Percentiles rank a stretch among this genome's conserved stretches.
phyloP scores from a whole-genome alignment of 2,329 filamentous ascomycete species.

The Tolypocladium pustulatum region DNA sequence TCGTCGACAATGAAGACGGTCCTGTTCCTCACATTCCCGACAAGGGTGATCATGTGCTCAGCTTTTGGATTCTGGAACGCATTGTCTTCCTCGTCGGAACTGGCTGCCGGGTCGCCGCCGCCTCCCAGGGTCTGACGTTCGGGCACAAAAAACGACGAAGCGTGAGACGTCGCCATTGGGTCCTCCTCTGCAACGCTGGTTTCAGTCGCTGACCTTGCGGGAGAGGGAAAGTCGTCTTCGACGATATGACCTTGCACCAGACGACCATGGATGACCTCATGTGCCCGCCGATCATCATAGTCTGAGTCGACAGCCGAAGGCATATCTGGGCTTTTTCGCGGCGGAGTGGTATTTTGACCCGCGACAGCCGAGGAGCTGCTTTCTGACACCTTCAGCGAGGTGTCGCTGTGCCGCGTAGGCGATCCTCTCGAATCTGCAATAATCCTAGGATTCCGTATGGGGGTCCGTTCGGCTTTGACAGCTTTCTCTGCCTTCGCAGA shows the following conservation, averaged over 20 bases:
- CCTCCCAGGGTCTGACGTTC: constrained; percentile 64
- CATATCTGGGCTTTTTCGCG: constrained; percentile 12
- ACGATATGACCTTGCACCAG: constrained; percentile 92
- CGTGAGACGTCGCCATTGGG: constrained; percentile 67
- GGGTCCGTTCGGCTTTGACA: constrained; percentile 8
- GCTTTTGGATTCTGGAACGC: constrained; percentile 68
- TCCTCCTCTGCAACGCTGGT: constrained; percentile 61
- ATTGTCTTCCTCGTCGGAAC: constrained; percentile 88
- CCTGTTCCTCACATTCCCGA: constrained; percentile 81
- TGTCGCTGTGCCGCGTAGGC: constrained; percentile 24
- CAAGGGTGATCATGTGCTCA: constrained; percentile 95
- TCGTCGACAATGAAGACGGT: constrained; percentile 94
- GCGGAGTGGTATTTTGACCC: constrained; percentile 10
- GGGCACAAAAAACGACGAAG: constrained; percentile 71
- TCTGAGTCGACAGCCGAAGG: constrained; percentile 29
- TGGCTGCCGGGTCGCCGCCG: constrained; percentile 70
- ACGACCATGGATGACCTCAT: constrained; percentile 84
- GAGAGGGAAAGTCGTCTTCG: constrained; percentile 82
- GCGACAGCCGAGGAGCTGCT: constrained; percentile 4
- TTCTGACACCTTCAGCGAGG: constrained; percentile 6
- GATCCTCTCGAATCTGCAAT: constrained; percentile 33
- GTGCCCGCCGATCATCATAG: constrained; percentile 71
- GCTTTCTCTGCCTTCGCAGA: constrained; percentile 10
- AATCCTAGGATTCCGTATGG: constrained; percentile 17
- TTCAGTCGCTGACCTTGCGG: constrained; percentile 57